Conservation (phyloP, 2,329 filamentous ascomycete genomes). For the Kalaharituber pfeilii region DNA sequence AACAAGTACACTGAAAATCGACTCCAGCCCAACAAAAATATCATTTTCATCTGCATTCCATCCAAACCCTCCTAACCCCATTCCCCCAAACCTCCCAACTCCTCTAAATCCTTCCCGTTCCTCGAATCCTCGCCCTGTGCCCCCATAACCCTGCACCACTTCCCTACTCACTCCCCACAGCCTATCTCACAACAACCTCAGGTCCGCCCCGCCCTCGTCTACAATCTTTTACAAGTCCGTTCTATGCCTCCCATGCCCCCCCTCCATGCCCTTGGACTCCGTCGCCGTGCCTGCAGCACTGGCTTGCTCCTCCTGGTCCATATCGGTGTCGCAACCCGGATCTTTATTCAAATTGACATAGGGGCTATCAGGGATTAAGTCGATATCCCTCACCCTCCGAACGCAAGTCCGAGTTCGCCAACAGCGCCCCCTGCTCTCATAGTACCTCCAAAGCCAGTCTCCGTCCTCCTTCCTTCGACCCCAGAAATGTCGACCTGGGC, state of each 20-base stretch:
- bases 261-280: neutral
- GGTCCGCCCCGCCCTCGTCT: constrained; percentile 28
- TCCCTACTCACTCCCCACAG: constrained; percentile 59
- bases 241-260: neutral
- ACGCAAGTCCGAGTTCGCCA: too few species aligned
- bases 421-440: constrained; percentile 41
- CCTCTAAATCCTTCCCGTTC: constrained; percentile 30
- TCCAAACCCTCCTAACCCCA: too few species aligned
- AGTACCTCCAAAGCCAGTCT: too few species aligned
- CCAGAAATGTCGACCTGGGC: constrained; percentile 32
- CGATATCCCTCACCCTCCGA: too few species aligned
- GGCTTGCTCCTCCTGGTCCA: neutral
- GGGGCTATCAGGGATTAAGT: too few species aligned
- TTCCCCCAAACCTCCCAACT: too few species aligned
- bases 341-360: too few species aligned
- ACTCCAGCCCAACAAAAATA: too few species aligned
- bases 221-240: constrained; percentile 38
- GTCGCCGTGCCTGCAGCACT: neutral
- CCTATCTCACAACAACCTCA: constrained; percentile 55
- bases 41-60: too few species aligned
- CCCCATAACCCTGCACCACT: constrained; percentile 59
- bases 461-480: too few species aligned
- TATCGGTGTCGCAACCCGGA: neutral
- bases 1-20: too few species aligned
- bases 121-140: constrained; percentile 66